Percentiles rank a stretch among this genome's conserved stretches.
Conservation (phyloP, 768 basidiomycete genomes). For the Kwoniella pini region DNA sequence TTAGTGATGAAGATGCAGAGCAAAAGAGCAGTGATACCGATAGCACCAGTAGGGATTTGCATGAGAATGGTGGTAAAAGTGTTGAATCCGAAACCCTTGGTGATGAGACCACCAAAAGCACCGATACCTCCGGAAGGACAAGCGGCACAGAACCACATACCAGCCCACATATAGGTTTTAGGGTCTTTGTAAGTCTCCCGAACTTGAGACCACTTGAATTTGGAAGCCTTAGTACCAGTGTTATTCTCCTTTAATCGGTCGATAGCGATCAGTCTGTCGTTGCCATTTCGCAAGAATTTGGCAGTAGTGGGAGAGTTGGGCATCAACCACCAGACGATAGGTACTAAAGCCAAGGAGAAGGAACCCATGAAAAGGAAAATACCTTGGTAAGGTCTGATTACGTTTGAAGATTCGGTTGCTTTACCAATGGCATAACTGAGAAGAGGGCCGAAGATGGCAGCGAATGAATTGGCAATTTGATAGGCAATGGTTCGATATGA, state of each 20-base stretch:
- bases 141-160: slow-evolving; percentile 51
- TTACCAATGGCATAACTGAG: slow-evolving; percentile 40
- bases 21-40: slow-evolving; percentile 39
- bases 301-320: slow-evolving; percentile 51
- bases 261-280: slow-evolving; percentile 50
- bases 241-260: slow-evolving; percentile 52
- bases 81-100: slow-evolving; percentile 42
- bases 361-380: slow-evolving; percentile 51
- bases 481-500: slow-evolving; percentile 35
- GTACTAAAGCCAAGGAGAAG: slow-evolving; percentile 38
- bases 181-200: slow-evolving; percentile 47
- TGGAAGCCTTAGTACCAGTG: slow-evolving; percentile 47
- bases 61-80: slow-evolving; percentile 47
- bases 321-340: slow-evolving; percentile 44
- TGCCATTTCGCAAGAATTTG: slow-evolving; percentile 46
- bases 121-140: slow-evolving; percentile 48
- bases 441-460: slow-evolving; percentile 41
- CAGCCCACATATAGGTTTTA: slow-evolving; percentile 47
- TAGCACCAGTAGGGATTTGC: slow-evolving; percentile 50
- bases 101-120: slow-evolving; percentile 49
- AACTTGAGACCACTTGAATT: slow-evolving; percentile 48
- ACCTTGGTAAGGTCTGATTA: slow-evolving; percentile 42
- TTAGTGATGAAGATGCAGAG: slow-evolving; percentile 45
- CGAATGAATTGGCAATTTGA: slow-evolving; percentile 37
- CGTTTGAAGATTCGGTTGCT: slow-evolving; percentile 13